These are phyloP conservation scores for Colletotrichum costaricense DNA, from an alignment of 2,329 filamentous ascomycete genomes.

Conservation along the genomic window DNA sequence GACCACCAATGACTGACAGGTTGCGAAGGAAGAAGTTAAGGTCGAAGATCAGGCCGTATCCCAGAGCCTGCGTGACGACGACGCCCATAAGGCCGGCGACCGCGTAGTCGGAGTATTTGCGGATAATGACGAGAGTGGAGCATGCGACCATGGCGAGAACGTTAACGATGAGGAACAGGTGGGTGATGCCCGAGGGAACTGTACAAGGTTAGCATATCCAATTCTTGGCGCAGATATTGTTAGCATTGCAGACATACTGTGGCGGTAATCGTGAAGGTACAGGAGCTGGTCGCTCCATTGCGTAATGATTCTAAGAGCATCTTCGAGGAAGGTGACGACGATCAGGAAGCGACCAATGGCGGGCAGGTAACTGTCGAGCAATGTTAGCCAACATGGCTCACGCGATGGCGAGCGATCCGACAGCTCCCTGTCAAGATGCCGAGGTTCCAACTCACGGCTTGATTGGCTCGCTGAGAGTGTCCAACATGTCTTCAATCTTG, in stretches of 20 bases:
- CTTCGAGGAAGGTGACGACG: constrained; percentile 97
- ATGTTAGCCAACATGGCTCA: constrained; percentile 39
- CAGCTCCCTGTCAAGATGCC: constrained; percentile 12
- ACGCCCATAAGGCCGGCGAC: constrained; percentile 91
- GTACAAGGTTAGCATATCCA: constrained; percentile 33
- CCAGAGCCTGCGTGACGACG: constrained; percentile 91
- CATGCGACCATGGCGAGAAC: constrained; percentile 87
- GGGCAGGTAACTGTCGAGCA: constrained; percentile 80
- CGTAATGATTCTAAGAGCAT: constrained; percentile 94
- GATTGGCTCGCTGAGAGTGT: constrained; percentile 87
- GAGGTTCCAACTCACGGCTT: constrained; percentile 80
- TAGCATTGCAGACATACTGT: constrained; percentile 74
- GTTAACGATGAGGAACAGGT: constrained; percentile 92
- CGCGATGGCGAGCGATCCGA: constrained; percentile 9
- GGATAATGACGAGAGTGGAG: constrained; percentile 87
- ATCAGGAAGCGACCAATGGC: constrained; percentile 97
- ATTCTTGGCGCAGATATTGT: neutral
- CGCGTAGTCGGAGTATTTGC: constrained; percentile 93
- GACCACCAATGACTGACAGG: constrained; percentile 93
- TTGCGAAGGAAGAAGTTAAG: constrained; percentile 99
- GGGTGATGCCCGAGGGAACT: constrained; percentile 91
- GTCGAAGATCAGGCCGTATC: constrained; percentile 98
- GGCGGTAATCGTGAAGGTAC: constrained; percentile 91
- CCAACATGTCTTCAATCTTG: constrained; percentile 96
- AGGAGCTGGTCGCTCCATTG: constrained; percentile 97